These are phyloP conservation scores for Pisolithus thermaeus DNA, from an alignment of 1,284 basidiomycete species.

Conservation along the genomic window DNA sequence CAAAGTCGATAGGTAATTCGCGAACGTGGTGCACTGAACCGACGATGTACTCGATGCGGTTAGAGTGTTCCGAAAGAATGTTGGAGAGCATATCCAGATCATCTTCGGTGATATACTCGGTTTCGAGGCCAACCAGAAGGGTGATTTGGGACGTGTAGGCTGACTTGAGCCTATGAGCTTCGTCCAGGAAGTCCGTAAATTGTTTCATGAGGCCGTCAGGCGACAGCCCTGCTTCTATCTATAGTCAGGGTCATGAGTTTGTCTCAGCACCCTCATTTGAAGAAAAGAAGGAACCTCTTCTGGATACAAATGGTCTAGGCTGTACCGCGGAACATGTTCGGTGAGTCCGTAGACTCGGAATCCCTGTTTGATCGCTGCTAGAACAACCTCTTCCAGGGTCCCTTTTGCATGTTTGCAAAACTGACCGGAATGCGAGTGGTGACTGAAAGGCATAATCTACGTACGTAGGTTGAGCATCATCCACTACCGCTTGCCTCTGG, in stretches of 20 bases:
- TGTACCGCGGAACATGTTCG: slow-evolving; percentile 93
- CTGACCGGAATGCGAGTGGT: slow-evolving; percentile 95
- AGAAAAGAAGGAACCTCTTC: slow-evolving; percentile 69
- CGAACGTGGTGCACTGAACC: slow-evolving; percentile 93
- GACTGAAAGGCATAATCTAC: slow-evolving; percentile 74
- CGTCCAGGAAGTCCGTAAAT: slow-evolving; percentile 65
- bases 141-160: slow-evolving; percentile 58
- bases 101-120: slow-evolving; percentile 75
- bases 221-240: slow-evolving; percentile 41
- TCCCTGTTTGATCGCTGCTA: slow-evolving; percentile 70
- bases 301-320: slow-evolving; percentile 80
- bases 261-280: background rate
- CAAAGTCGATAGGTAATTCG: slow-evolving; percentile 90
- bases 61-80: slow-evolving; percentile 39
- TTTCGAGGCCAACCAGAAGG: slow-evolving; percentile 89
- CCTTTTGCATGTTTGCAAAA: slow-evolving; percentile 91
- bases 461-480: background rate
- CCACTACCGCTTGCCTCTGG: background rate
- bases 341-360: slow-evolving; percentile 86
- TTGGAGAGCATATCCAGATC: slow-evolving; percentile 59
- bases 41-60: slow-evolving; percentile 82
- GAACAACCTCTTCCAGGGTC: slow-evolving; percentile 73
- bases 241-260: slow-evolving; percentile 13
- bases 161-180: slow-evolving; percentile 72
- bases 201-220: slow-evolving; percentile 45